Evolutionary conservation across 495 filamentous ascomycete species (phyloP), one percentile per base, ranked within the genome.

Genomic region (Xylaria scruposa): DNA sequence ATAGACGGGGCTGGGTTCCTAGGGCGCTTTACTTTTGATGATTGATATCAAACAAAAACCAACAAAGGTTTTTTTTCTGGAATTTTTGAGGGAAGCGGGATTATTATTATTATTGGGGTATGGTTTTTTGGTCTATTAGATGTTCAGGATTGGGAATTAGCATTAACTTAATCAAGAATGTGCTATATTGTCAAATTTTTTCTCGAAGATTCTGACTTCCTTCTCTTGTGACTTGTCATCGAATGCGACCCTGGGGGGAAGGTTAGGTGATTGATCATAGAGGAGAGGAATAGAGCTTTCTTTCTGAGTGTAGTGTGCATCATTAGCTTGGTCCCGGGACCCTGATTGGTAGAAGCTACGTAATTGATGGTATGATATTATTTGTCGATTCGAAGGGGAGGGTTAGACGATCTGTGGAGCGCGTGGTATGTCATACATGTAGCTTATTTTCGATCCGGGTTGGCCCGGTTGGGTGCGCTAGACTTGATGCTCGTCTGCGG

Each of bases 1-100:
- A 62, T 62, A 63, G 58, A 70, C 46, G 44, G 68, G 68, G 68
- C 51, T 24, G 68, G 33, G 29, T 1, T 29, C 63, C 63, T 44
- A 66, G 29, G 29, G 24, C 40, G 40, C 61, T 46, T 31, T 31
- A 3, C 29, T 31, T 31, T 31, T 31, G n/a, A n/a, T 31, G 29
- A 31, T 31, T 31, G 29, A 31, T 31, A 31, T 31, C 29, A 31
- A 31, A 1, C 29, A 31, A 31, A 31, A 31, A 31, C 29, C 29
- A 31, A 31, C 29, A 31, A 31, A 31, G 29, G 29, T 31, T 31
- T 31, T 31, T 31, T 31, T 31, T 31, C 29, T 31, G 29, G 29
- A 3, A 31, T 31, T 31, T 31, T 31, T 31, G 1, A 31, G 29
- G 29, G 3, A 31, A 31, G 29, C 29, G 29, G 29, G 29, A 31